Evolutionary conservation across 139 green algal genomes (phyloP).

Genomic region (Micractinium sp.): DNA sequence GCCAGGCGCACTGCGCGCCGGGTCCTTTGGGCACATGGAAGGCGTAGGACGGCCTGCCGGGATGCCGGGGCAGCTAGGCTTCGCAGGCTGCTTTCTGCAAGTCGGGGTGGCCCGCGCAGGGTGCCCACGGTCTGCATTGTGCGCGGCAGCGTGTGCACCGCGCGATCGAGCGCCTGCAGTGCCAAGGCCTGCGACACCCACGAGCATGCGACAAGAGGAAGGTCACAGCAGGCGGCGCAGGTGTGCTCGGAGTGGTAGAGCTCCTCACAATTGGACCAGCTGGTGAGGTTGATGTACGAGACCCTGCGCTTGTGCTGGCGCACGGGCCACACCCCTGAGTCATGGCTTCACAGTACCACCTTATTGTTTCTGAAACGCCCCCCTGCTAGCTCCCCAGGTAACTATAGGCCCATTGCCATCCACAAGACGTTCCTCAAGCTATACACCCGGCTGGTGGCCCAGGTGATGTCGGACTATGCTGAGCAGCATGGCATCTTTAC

Average conservation of each 20-base stretch:
- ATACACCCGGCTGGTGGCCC: neutral
- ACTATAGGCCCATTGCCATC: constrained; percentile 9
- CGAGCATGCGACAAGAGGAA: too few species aligned
- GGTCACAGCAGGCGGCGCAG: too few species aligned
- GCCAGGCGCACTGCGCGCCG: neutral
- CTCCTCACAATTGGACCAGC: too few species aligned
- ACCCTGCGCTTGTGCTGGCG: neutral
- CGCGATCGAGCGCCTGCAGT: too few species aligned
- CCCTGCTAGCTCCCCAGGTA: neutral
- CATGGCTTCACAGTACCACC: neutral
- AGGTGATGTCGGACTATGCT: neutral
- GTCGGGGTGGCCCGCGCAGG: too few species aligned
- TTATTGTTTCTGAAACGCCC: neutral
- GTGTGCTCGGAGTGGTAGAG: too few species aligned
- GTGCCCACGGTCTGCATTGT: too few species aligned
- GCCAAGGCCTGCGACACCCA: too few species aligned
- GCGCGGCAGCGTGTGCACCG: too few species aligned
- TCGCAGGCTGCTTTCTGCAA: too few species aligned
- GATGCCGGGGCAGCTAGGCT: neutral
- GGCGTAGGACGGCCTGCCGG: neutral
- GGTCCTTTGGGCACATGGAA: neutral
- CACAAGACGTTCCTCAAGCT: neutral
- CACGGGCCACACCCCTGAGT: neutral
- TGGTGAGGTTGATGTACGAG: too few species aligned
- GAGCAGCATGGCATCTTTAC: neutral